Evolutionary conservation across 805 yeast genomes (phyloP).

Genomic region (Myxozyma neotropica): DNA sequence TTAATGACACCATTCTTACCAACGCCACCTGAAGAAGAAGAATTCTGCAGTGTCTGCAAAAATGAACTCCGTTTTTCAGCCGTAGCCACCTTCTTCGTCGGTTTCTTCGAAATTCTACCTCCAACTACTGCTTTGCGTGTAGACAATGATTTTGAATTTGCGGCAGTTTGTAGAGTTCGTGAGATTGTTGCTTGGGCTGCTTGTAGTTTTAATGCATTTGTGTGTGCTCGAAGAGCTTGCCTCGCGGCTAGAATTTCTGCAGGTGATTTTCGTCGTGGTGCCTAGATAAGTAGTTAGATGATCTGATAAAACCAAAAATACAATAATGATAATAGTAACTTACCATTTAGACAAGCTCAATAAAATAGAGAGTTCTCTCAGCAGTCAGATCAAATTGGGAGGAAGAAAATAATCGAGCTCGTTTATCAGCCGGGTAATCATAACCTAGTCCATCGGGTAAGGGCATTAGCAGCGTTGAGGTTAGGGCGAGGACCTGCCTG

Average conservation of each 20-base stretch:
- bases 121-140: conserved; percentile 3
- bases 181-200: conserved; percentile 26
- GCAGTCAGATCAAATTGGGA: not conserved
- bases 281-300: too few species aligned
- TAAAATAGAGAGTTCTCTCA: too few species aligned
- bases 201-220: conserved; percentile 24
- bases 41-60: not conserved
- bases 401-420: not conserved
- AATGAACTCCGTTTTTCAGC: conserved; percentile 1
- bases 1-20: not conserved
- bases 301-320: too few species aligned
- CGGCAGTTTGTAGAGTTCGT: not conserved
- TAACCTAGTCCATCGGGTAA: conserved; percentile 4
- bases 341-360: not conserved
- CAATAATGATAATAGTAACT: too few species aligned
- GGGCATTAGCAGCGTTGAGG: not conserved
- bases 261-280: conserved; percentile 28
- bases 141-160: conserved; percentile 5
- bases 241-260: conserved; percentile 25
- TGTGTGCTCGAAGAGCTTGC: conserved; percentile 30
- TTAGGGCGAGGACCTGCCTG: not conserved
- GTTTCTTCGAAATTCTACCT: conserved; percentile 2
- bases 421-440: not conserved
- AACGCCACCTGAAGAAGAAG: not conserved
- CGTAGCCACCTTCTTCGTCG: not conserved